Base-by-base conservation (phyloP, 495 filamentous ascomycete genomes). In the Hyaloscypha variabilis region DNA sequence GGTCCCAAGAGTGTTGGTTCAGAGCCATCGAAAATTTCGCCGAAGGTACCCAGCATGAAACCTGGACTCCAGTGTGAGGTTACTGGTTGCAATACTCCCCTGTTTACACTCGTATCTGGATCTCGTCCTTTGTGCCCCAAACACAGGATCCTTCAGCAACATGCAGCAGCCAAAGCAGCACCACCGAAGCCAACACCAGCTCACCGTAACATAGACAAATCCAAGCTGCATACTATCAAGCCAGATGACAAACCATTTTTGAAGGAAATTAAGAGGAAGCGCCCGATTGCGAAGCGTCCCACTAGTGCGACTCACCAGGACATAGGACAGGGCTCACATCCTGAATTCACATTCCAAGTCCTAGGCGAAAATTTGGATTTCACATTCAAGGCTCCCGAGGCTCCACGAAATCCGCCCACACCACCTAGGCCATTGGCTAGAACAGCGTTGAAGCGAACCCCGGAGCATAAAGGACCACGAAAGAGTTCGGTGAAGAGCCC, bases 181-280 rank as follows among this genome's bases (percentile, higher is more conserved):
- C 8, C 54, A 42, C 21, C 50, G 21, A n/a, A 52, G 25, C 36
- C 56, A 8, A 23, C 26, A 1, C 34, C 58, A 28, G 57, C 13
- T 10, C 29, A 49, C 21, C 36, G 57, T 17, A 34, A 34, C 14
- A 26, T 62, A 24, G 6, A 46, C 0, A 67, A 67, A 39, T 21
- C 30, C 3, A 67, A 62, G 34, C 26, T 67, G 4, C 58, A 67
- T 30, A 19, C 26, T 8, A 10, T 67, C 11, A 67, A 58, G n/a
- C 58, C 34, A 8, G 64, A 67, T n/a, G 60, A 56, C 25, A 63
- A 63, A 26, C 50, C 13, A 55, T n/a, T 30, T 6, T 10, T 39
- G 13, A 65, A n/a, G n/a, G n/a, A n/a, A n/a, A n/a, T n/a, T n/a
- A n/a, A 59, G 36, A 31, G 42, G 31, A 65, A 65, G 24, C 31